These are phyloP conservation scores for Cucurbitaria berberidis DNA, from an alignment of 2,329 filamentous ascomycete species.

Conservation along the genomic window DNA sequence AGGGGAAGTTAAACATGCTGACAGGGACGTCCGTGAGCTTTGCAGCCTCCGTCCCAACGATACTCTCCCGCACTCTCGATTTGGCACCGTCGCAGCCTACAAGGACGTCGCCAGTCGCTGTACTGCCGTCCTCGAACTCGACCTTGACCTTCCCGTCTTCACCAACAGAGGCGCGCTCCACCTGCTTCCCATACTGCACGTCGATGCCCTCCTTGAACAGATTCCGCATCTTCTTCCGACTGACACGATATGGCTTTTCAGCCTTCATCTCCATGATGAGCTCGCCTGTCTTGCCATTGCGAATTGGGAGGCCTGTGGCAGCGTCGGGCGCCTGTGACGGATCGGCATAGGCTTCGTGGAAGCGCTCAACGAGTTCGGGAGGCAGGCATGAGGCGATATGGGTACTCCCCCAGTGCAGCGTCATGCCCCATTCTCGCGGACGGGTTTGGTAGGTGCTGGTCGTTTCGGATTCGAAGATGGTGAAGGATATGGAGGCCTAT, in stretches of 20 bases:
- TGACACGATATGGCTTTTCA: conserved; percentile 26
- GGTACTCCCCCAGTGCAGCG: conserved; percentile 28
- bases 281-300: conserved; percentile 34
- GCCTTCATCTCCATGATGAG: conserved; percentile 29
- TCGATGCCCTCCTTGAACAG: conserved; percentile 29
- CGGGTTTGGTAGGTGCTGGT: conserved; percentile 22
- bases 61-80: conserved; percentile 19
- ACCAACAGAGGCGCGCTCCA: conserved; percentile 9
- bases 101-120: conserved; percentile 23
- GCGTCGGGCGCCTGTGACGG: conserved; percentile 14
- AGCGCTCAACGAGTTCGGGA: conserved; percentile 18
- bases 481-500: conserved; percentile 1
- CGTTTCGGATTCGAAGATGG: conserved; percentile 22
- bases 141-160: conserved; percentile 22
- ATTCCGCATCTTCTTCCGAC: conserved; percentile 29
- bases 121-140: conserved; percentile 26
- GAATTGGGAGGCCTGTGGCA: conserved; percentile 30
- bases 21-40: conserved; percentile 23
- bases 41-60: conserved; percentile 22
- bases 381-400: conserved; percentile 29
- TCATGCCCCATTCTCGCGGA: conserved; percentile 37
- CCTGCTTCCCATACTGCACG: conserved; percentile 29
- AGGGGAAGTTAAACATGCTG: conserved; percentile 33
- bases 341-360: conserved; percentile 34
- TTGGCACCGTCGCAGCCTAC: conserved; percentile 31